Evolutionary conservation across 1,139 yeast species (phyloP).

Genomic region (Kodamaea sp.): DNA sequence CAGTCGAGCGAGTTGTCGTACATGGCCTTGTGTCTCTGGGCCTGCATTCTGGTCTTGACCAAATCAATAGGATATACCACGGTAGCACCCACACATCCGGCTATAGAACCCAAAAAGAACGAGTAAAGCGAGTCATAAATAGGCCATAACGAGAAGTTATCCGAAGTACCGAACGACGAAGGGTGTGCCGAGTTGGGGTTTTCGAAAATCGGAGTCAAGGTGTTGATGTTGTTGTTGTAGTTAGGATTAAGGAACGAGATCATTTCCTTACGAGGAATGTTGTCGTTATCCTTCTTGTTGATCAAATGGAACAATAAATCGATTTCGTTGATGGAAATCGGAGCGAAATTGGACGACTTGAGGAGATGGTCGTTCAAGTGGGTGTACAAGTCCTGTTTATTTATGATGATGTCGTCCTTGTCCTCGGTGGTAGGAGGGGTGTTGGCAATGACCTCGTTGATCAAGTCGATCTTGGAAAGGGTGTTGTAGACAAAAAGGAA

Average conservation of each 20-base stretch:
- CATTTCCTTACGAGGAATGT: slow-evolving; percentile 53
- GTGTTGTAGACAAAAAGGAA: slow-evolving; percentile 46
- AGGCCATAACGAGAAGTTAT: slow-evolving; percentile 51
- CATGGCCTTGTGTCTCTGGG: slow-evolving; percentile 73
- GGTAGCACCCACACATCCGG: slow-evolving; percentile 98
- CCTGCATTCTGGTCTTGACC: slow-evolving; percentile 97
- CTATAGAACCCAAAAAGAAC: slow-evolving; percentile 86
- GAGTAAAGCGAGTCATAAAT: slow-evolving; percentile 86
- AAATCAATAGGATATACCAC: slow-evolving; percentile 97
- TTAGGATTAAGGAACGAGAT: slow-evolving; percentile 51
- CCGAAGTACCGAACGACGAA: slow-evolving; percentile 30
- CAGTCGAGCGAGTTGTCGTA: slow-evolving; percentile 88
- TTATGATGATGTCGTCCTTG: slow-evolving; percentile 47
- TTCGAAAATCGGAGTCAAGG: slow-evolving; percentile 42
- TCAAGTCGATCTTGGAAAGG: slow-evolving; percentile 46
- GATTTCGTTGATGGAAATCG: slow-evolving; percentile 45
- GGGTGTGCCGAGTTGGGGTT: slow-evolving; percentile 35
- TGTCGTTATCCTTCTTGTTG: slow-evolving; percentile 44
- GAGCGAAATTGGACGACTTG: slow-evolving; percentile 53
- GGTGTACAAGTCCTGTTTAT: slow-evolving; percentile 42
- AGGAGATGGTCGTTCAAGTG: slow-evolving; percentile 54
- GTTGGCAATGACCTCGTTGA: slow-evolving; percentile 64
- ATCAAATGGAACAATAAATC: slow-evolving; percentile 51
- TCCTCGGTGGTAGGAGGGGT: slow-evolving; percentile 48
- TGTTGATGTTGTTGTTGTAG: slow-evolving; percentile 36